Conservation (phyloP, 352 stramenopile species). For the Stramenopiles sp. region DNA sequence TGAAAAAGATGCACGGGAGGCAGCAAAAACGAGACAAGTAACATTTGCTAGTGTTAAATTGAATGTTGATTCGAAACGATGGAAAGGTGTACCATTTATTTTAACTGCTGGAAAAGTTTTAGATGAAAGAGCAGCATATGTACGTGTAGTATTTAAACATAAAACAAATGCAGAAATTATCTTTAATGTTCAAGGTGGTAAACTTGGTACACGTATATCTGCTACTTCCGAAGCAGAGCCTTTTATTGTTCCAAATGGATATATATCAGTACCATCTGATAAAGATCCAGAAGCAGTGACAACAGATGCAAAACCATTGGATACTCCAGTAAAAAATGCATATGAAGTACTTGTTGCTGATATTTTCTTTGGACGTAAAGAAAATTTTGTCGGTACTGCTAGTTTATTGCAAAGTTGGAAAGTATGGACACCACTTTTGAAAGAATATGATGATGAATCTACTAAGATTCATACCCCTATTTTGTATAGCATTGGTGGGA, state of each 20-base stretch:
- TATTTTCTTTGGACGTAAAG: neutral
- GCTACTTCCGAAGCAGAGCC: neutral
- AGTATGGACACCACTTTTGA: neutral
- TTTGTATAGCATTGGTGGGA: neutral
- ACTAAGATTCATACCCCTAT: neutral
- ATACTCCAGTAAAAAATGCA: neutral
- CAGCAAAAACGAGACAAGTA: neutral
- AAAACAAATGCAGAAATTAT: neutral
- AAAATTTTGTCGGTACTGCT: neutral
- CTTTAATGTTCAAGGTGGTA: neutral
- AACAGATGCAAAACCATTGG: neutral
- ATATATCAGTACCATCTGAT: neutral
- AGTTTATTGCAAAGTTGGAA: neutral
- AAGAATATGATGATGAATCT: slow-evolving; percentile 1
- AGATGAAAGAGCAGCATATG: neutral
- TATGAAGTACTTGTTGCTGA: slow-evolving; percentile 5
- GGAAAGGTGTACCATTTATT: slow-evolving; percentile 1
- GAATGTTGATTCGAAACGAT: neutral
- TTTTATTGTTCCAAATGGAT: neutral
- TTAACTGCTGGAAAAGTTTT: neutral
- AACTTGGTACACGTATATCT: neutral
- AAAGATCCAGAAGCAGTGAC: neutral
- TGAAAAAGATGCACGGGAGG: neutral
- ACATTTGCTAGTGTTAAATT: neutral
- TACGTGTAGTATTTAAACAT: neutral